Base-by-base conservation (phyloP, 179 eudicot species). In the Camellia oleifera region DNA sequence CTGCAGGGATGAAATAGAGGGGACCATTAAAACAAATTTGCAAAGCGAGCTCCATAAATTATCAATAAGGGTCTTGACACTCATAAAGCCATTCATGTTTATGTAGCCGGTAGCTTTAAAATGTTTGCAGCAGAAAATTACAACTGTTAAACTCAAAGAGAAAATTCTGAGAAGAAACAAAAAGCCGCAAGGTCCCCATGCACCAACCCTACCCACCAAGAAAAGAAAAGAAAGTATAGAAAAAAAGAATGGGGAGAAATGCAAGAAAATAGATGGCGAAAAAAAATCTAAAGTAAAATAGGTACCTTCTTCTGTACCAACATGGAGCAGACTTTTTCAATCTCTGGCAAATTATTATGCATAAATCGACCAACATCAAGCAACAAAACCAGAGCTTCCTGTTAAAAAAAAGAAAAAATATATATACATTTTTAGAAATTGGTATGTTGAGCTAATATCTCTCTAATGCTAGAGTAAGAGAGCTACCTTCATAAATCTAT, bases 361-460 rank as follows among this genome's bases (percentile, higher is more conserved):
- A 94, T 96, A 20, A 93, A 85, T 17, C 97, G 96, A 81, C 99
- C 87, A 86, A 94, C 96, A 88, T 96, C 98, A 87, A 96, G 88
- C 90, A 94, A 81, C 80, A 96, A 82, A 76, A 96, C 78, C 79
- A 96, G 65, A 14, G 91, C 84, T 81, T 92, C 99, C 99, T 94
- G 88, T 77, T 75, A 74, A 77, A 63, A 69, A 9, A 14, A 56
- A 57, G 32, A 14, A 74, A 57, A 23, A 42, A 18, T 46, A 74
- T 1, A 4, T 20, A 56, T 14, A 11, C 12, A 74, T 44, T 7
- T 6, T 1, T 68, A 42, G 5, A 60, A 3, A 13, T 42, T 42
- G 17, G 50, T 40, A 68, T 12, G 52, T 17, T 26, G 44, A 4
- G 32, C 42, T 46, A 14, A 11, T 20, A 8, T 52, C 61, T n/a